Evolutionary conservation across 2,329 filamentous ascomycete species (phyloP).

Genomic region (Helminthosporium solani): DNA sequence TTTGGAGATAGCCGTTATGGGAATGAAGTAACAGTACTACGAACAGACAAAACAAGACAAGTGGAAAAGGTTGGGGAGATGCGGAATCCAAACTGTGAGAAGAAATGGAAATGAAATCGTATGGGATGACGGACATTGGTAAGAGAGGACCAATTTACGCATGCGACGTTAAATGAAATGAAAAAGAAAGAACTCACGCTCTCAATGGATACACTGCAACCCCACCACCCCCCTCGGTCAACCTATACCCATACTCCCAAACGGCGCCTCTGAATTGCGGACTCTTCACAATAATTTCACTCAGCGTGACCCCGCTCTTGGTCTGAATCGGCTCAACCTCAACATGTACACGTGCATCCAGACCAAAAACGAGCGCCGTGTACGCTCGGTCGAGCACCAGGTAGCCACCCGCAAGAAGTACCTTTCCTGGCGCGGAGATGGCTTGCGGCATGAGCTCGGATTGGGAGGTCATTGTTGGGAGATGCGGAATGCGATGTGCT

Average conservation of each 20-base stretch:
- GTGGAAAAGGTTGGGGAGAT: constrained; percentile 3
- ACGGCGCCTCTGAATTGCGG: constrained; percentile 86
- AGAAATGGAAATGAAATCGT: not conserved
- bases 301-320: constrained; percentile 60
- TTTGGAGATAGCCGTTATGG: not conserved
- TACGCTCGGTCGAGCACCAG: constrained; percentile 87
- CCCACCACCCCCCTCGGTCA: constrained; percentile 70
- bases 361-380: constrained; percentile 69
- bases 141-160: not conserved
- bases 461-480: constrained; percentile 35
- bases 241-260: constrained; percentile 83
- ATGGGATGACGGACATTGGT: no score
- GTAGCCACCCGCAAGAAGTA: constrained; percentile 91
- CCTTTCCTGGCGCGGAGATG: constrained; percentile 93
- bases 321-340: constrained; percentile 58
- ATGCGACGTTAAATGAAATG: not conserved
- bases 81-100: not conserved
- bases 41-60: not conserved
- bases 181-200: constrained; percentile 59
- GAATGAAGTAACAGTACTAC: constrained; percentile 9
- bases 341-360: constrained; percentile 65
- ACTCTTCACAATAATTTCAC: constrained; percentile 81
- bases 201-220: constrained; percentile 77
- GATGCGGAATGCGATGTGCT: constrained; percentile 6
- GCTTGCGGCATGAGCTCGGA: constrained; percentile 29